Evolutionary conservation across 805 yeast genomes (phyloP).

Genomic region (Cyberlindnera petersonii): DNA sequence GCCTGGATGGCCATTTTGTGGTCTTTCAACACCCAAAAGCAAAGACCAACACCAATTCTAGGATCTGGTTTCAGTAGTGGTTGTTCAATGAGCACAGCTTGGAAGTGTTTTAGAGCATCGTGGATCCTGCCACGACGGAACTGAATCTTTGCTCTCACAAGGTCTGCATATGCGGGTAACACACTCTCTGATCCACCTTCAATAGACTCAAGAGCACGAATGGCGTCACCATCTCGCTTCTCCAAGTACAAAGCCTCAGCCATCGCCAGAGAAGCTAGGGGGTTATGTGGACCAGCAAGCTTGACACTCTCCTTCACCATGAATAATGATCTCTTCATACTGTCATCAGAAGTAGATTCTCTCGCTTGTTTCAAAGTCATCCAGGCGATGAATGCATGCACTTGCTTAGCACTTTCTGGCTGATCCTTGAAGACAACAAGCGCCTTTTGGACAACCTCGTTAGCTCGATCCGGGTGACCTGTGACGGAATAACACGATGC

Average conservation of each 20-base stretch:
- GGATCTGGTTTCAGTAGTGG: slow-evolving; percentile 88
- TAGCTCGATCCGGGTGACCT: slow-evolving; percentile 56
- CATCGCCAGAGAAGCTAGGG: slow-evolving; percentile 56
- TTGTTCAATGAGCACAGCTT: slow-evolving; percentile 69
- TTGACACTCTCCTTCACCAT: slow-evolving; percentile 20
- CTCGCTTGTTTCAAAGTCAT: slow-evolving; percentile 49
- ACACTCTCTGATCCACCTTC: slow-evolving; percentile 34
- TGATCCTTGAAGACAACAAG: slow-evolving; percentile 13
- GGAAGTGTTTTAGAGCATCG: slow-evolving; percentile 77
- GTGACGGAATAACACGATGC: slow-evolving; percentile 75
- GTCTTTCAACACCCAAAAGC: slow-evolving; percentile 87
- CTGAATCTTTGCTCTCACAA: slow-evolving; percentile 80
- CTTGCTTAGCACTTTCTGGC: slow-evolving; percentile 39
- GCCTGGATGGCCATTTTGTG: slow-evolving; percentile 70
- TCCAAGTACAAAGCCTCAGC: slow-evolving; percentile 60
- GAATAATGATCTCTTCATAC: slow-evolving; percentile 44
- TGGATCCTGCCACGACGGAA: slow-evolving; percentile 69
- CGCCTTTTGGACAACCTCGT: slow-evolving; percentile 23
- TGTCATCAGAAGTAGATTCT: slow-evolving; percentile 19
- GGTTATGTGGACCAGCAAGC: slow-evolving; percentile 31
- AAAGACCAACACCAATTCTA: slow-evolving; percentile 89
- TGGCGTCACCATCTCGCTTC: slow-evolving; percentile 66
- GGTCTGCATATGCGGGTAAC: slow-evolving; percentile 66
- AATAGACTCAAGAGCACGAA: slow-evolving; percentile 39
- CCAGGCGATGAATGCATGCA: slow-evolving; percentile 73